Conservation (phyloP, 2,329 filamentous ascomycete genomes). For the Cercospora sp. region DNA sequence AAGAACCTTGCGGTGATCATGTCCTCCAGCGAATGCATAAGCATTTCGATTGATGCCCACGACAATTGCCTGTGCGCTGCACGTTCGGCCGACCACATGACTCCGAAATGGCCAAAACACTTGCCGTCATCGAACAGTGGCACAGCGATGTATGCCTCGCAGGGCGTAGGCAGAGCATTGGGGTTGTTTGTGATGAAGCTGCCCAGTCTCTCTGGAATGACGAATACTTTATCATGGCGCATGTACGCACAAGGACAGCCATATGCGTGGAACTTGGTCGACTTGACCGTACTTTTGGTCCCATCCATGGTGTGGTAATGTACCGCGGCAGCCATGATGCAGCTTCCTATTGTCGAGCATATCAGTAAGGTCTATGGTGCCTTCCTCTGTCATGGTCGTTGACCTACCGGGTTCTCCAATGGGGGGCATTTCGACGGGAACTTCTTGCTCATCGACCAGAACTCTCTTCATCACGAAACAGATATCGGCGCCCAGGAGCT, state of each 20-base stretch:
- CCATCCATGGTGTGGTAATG: slow-evolving; percentile 62
- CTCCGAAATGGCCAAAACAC: slow-evolving; percentile 69
- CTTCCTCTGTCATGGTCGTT: not conserved
- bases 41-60: slow-evolving; percentile 68
- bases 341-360: slow-evolving; percentile 51
- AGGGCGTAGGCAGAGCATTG: slow-evolving; percentile 60
- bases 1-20: slow-evolving; percentile 61
- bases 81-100: slow-evolving; percentile 69
- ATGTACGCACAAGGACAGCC: slow-evolving; percentile 67
- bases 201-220: slow-evolving; percentile 63
- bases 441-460: slow-evolving; percentile 58
- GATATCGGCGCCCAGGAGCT: slow-evolving; percentile 65
- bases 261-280: slow-evolving; percentile 65
- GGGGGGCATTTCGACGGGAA: slow-evolving; percentile 61
- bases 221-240: slow-evolving; percentile 69
- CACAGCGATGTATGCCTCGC: slow-evolving; percentile 66
- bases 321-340: slow-evolving; percentile 64
- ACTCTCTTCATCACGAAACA: slow-evolving; percentile 67
- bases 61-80: slow-evolving; percentile 56
- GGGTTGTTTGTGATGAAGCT: slow-evolving; percentile 62
- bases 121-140: slow-evolving; percentile 66
- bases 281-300: slow-evolving; percentile 55
- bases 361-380: too few species aligned
- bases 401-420: slow-evolving; percentile 49
- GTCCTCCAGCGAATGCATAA: slow-evolving; percentile 68